Percentiles rank a stretch among this genome's conserved stretches.
Conservation (phyloP, 148 eudicot species). For the Chenopodium suecicum region DNA sequence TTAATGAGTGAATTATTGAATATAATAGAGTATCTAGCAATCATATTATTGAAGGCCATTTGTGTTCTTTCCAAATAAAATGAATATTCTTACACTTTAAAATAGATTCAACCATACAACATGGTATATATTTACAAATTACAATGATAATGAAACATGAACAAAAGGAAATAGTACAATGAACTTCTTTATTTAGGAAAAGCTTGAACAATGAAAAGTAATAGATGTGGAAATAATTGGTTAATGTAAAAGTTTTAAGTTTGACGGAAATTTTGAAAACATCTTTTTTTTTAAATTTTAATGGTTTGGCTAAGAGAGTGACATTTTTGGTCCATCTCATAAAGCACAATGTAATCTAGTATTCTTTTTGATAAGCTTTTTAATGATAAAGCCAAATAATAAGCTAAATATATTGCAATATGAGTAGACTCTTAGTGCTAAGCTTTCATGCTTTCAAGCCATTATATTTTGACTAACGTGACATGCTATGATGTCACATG, state of each 20-base stretch:
- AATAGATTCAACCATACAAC: too few relatives aligned
- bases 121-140: too few relatives aligned
- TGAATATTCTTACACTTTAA: too few relatives aligned
- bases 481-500: background rate
- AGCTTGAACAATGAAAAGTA: background rate
- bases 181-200: background rate
- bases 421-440: constrained; percentile 14
- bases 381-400: background rate
- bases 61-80: too few relatives aligned
- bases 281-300: background rate
- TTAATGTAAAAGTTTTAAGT: background rate
- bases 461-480: background rate
- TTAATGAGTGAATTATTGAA: too few relatives aligned
- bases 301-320: background rate
- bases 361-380: constrained; percentile 2
- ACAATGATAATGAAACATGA: too few relatives aligned
- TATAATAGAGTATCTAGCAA: too few relatives aligned
- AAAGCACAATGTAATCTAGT: background rate
- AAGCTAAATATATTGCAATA: background rate
- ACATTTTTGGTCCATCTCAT: constrained; percentile 20
- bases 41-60: too few relatives aligned
- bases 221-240: background rate
- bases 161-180: background rate
- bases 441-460: constrained; percentile 6
- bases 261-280: background rate